These are phyloP conservation scores for Xanthoparmelia taractica DNA, from an alignment of 495 filamentous ascomycete species.

Conservation along the genomic window DNA sequence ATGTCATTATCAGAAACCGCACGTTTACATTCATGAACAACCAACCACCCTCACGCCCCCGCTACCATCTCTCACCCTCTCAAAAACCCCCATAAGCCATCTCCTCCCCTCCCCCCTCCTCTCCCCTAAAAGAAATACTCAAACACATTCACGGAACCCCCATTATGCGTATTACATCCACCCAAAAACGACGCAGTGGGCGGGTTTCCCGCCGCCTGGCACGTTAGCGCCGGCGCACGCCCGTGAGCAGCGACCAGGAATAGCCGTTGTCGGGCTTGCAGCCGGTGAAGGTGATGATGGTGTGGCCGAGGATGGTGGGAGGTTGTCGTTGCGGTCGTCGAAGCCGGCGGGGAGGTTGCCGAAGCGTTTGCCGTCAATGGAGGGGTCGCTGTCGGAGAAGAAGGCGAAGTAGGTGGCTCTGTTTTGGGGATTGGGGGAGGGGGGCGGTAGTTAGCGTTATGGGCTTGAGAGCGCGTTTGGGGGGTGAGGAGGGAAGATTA, in stretches of 20 bases:
- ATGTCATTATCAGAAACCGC: too few species aligned
- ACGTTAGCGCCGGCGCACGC: not conserved
- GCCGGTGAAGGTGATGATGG: conserved; percentile 4
- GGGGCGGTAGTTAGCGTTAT: not conserved
- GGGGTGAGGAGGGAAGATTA: not conserved
- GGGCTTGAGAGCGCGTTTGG: not conserved
- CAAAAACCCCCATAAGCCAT: too few species aligned
- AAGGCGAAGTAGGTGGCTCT: not conserved
- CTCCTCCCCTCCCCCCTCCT: too few species aligned
- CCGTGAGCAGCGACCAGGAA: not conserved
- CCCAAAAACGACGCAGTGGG: too few species aligned
- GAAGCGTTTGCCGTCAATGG: not conserved
- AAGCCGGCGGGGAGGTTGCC: not conserved
- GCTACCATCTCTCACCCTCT: too few species aligned
- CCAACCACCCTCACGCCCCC: too few species aligned
- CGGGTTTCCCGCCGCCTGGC: not conserved
- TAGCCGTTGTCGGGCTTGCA: not conserved
- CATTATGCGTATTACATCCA: too few species aligned
- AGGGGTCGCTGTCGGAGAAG: conserved; percentile 4
- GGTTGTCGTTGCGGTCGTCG: not conserved
- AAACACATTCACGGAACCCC: too few species aligned
- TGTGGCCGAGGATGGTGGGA: not conserved
- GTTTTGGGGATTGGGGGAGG: not conserved
- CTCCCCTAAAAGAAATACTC: too few species aligned
- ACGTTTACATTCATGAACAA: too few species aligned